Conservation (phyloP, 768 basidiomycete species). For the Agaricus blazei region DNA sequence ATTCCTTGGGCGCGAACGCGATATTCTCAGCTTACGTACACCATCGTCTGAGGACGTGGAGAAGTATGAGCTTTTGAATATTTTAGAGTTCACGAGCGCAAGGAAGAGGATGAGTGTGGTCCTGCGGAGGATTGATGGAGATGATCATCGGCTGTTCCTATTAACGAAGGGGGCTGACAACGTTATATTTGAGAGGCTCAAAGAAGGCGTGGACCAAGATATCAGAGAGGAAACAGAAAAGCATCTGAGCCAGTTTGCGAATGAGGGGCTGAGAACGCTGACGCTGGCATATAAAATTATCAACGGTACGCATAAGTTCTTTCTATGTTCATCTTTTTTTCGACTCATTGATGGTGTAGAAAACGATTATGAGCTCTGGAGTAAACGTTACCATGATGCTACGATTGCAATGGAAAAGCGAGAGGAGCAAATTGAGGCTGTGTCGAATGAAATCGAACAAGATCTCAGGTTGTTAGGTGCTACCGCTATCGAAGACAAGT, state of each 20-base stretch:
- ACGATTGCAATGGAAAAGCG: slow-evolving; percentile 71
- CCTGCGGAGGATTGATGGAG: slow-evolving; percentile 62
- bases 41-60: slow-evolving; percentile 66
- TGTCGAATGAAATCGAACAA: slow-evolving; percentile 76
- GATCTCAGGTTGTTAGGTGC: slow-evolving; percentile 81
- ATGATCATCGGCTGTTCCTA: slow-evolving; percentile 56
- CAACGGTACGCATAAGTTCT: slow-evolving; percentile 38
- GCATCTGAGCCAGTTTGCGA: slow-evolving; percentile 85
- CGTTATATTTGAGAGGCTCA: slow-evolving; percentile 88
- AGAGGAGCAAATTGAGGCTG: slow-evolving; percentile 69
- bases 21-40: slow-evolving; percentile 68
- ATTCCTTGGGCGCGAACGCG: slow-evolving; percentile 85
- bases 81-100: slow-evolving; percentile 90
- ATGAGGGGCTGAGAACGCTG: slow-evolving; percentile 79
- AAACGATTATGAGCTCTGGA: slow-evolving; percentile 77
- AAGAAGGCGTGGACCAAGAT: slow-evolving; percentile 48
- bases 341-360: slow-evolving; percentile 33
- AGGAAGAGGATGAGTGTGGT: slow-evolving; percentile 96
- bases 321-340: neutral
- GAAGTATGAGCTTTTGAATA: slow-evolving; percentile 84
- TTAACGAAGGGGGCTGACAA: slow-evolving; percentile 94
- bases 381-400: slow-evolving; percentile 73
- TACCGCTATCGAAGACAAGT: slow-evolving; percentile 93
- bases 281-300: slow-evolving; percentile 89
- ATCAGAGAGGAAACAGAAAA: slow-evolving; percentile 72